These are phyloP conservation scores for Sphaerulina populicola DNA, from an alignment of 2,329 filamentous ascomycete species.

Conservation along the genomic window DNA sequence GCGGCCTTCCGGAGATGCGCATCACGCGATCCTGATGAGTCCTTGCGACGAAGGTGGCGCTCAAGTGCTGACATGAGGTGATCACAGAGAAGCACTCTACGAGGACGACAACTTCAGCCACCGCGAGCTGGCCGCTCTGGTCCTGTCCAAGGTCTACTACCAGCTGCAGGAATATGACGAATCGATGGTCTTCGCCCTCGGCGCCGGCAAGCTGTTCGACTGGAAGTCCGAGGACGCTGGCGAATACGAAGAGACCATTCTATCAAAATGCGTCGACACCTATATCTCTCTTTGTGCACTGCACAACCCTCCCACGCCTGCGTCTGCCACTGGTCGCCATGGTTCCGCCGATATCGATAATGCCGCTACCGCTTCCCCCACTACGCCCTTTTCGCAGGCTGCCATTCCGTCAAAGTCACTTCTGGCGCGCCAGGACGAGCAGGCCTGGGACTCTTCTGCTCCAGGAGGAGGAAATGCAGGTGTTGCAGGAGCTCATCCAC, in stretches of 20 bases:
- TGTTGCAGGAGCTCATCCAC: slow-evolving; percentile 47
- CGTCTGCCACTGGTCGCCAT: slow-evolving; percentile 28
- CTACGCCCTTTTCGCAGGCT: slow-evolving; percentile 90
- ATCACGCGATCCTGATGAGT: background rate
- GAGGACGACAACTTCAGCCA: slow-evolving; percentile 94
- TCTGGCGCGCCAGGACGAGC: slow-evolving; percentile 69
- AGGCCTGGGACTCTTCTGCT: slow-evolving; percentile 50
- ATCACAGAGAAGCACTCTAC: slow-evolving; percentile 78
- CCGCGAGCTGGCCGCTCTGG: slow-evolving; percentile 84
- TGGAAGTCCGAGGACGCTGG: slow-evolving; percentile 63
- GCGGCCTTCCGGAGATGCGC: background rate
- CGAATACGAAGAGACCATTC: slow-evolving; percentile 98
- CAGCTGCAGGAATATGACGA: slow-evolving; percentile 98
- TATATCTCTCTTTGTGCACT: slow-evolving; percentile 75
- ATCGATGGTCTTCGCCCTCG: slow-evolving; percentile 96
- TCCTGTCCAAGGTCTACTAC: slow-evolving; percentile 97
- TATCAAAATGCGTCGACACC: slow-evolving; percentile 93
- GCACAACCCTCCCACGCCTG: slow-evolving; percentile 44
- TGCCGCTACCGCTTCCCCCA: slow-evolving; percentile 66
- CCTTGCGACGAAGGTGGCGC: background rate
- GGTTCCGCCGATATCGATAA: slow-evolving; percentile 50
- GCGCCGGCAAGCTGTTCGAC: slow-evolving; percentile 90
- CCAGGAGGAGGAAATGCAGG: slow-evolving; percentile 50
- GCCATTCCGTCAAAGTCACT: slow-evolving; percentile 89
- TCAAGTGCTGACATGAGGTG: slow-evolving; percentile 19